Conservation (phyloP, 495 filamentous ascomycete genomes). For the Annulohypoxylon bovei region DNA sequence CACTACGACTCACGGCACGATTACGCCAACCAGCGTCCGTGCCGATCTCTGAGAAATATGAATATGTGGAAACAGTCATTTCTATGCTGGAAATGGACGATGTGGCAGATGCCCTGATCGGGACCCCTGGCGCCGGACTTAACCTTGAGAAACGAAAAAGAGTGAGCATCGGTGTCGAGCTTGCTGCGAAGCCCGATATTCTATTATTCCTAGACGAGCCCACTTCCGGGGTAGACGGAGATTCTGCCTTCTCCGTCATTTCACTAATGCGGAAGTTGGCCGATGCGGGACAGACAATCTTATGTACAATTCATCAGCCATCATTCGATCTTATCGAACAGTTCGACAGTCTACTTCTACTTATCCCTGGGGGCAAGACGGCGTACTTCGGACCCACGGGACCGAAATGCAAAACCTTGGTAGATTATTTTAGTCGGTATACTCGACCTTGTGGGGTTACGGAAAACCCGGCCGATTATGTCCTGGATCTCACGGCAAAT, state of each 20-base stretch:
- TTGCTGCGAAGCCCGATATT: constrained; percentile 77
- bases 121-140: constrained; percentile 68
- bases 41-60: no score
- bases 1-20: no score
- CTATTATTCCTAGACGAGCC: constrained; percentile 79
- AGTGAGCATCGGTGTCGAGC: constrained; percentile 80
- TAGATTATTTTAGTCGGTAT: constrained; percentile 60
- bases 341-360: constrained; percentile 69
- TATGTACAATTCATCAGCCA: constrained; percentile 83
- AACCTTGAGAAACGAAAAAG: constrained; percentile 56
- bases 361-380: constrained; percentile 65
- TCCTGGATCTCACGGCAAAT: constrained; percentile 64
- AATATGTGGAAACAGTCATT: no score
- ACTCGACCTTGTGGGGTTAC: constrained; percentile 63
- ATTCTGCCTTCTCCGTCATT: constrained; percentile 75
- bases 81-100: no score
- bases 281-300: constrained; percentile 75
- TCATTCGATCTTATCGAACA: constrained; percentile 68
- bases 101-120: constrained; percentile 77
- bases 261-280: constrained; percentile 77
- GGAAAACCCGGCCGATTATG: constrained; percentile 75
- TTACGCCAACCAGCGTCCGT: no score
- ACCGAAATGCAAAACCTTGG: constrained; percentile 36
- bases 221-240: constrained; percentile 77
- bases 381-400: constrained; percentile 67